phyloP scores from a whole-genome alignment of 495 filamentous ascomycete species.

The Baudoinia panamericana region DNA sequence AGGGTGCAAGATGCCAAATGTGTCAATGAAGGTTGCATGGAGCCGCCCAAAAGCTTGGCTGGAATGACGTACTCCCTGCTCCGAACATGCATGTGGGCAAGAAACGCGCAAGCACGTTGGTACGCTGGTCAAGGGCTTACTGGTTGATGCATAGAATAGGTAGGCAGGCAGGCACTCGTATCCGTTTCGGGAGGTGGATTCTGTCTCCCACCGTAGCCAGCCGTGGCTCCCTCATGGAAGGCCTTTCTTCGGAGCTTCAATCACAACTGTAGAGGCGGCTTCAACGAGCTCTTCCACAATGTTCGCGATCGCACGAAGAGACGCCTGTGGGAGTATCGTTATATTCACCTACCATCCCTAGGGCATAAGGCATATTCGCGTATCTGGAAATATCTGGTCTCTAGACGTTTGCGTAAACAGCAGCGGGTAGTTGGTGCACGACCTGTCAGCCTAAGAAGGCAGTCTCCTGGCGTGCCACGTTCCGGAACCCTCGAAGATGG shows the following conservation, averaged over 20 bases:
- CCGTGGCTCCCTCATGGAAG: slow-evolving; percentile 3
- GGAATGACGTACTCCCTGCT: too few species aligned
- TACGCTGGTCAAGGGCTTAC: too few species aligned
- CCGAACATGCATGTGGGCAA: too few species aligned
- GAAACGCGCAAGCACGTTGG: too few species aligned
- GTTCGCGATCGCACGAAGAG: slow-evolving; percentile 43
- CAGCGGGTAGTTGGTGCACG: slow-evolving; percentile 2
- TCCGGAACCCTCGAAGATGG: slow-evolving; percentile 23
- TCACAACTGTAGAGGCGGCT: slow-evolving; percentile 31
- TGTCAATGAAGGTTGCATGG: too few species aligned
- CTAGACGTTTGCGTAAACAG: slow-evolving; percentile 40
- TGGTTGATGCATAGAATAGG: too few species aligned
- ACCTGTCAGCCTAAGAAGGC: slow-evolving; percentile 22
- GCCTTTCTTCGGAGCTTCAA: background rate
- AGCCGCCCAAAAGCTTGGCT: too few species aligned
- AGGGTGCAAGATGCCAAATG: too few species aligned
- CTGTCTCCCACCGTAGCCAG: background rate
- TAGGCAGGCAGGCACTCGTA: background rate
- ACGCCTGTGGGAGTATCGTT: slow-evolving; percentile 51
- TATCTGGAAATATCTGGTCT: slow-evolving; percentile 60
- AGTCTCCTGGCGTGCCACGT: slow-evolving; percentile 15
- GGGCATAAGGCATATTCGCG: slow-evolving; percentile 56
- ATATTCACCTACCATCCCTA: slow-evolving; percentile 59
- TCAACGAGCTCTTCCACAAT: slow-evolving; percentile 38
- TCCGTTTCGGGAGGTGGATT: background rate